A percentile compares a stretch with the other conserved stretches of the same genome.
Conservation (phyloP, 768 basidiomycete species). For the Clavulina sp. region DNA sequence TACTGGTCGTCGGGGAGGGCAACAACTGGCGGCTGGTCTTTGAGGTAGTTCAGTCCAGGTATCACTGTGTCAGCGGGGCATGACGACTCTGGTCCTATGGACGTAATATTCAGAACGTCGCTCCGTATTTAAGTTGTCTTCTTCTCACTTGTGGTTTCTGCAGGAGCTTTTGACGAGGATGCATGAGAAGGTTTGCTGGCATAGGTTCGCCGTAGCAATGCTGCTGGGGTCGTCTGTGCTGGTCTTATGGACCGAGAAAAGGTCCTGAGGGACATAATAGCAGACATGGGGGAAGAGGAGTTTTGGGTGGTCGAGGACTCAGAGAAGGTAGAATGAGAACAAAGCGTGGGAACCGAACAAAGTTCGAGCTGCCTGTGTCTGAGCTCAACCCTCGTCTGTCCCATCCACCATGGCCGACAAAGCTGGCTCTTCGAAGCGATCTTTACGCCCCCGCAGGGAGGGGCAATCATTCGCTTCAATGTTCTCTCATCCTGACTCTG, state of each 20-base stretch:
- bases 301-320: too few species aligned
- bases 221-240: too few species aligned
- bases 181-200: background rate
- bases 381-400: too few species aligned
- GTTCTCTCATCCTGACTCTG: background rate
- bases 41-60: slow-evolving; percentile 68
- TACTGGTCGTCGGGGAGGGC: slow-evolving; percentile 71
- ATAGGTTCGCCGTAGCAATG: background rate
- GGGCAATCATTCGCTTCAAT: slow-evolving; percentile 6
- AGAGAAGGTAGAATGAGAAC: too few species aligned
- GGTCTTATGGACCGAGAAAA: too few species aligned
- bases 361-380: too few species aligned
- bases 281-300: too few species aligned
- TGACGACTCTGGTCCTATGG: slow-evolving; percentile 26
- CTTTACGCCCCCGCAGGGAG: slow-evolving; percentile 3
- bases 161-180: background rate
- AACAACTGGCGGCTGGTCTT: slow-evolving; percentile 59
- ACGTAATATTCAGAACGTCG: background rate
- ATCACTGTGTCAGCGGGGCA: slow-evolving; percentile 58
- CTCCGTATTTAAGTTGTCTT: background rate
- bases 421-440: too few species aligned
- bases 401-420: too few species aligned
- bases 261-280: too few species aligned
- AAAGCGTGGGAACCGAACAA: too few species aligned
- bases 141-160: background rate